Percentiles rank a stretch among this genome's conserved stretches.
Evolutionary conservation across 768 basidiomycete genomes (phyloP).

Genomic region (Xanthoconium stramineum): DNA sequence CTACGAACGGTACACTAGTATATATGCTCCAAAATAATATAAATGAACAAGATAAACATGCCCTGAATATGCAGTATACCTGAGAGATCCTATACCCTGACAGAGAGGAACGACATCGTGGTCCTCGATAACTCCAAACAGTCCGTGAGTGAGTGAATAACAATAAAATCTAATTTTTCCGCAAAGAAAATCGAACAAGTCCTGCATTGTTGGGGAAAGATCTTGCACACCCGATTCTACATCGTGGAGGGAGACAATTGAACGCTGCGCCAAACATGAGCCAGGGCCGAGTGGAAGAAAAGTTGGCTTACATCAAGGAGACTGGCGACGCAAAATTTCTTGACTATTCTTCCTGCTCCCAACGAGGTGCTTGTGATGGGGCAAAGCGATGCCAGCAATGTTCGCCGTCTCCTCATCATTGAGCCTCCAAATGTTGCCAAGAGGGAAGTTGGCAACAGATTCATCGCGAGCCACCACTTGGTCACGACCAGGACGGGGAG

Average conservation of each 20-base stretch:
- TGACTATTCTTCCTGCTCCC: slow-evolving; percentile 40
- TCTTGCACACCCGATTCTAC: background rate
- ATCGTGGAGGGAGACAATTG: background rate
- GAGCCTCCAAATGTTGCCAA: slow-evolving; percentile 65
- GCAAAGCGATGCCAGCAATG: slow-evolving; percentile 48
- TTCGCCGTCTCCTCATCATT: slow-evolving; percentile 68
- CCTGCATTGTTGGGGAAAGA: slow-evolving; percentile 2
- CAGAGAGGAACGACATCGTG: slow-evolving; percentile 20
- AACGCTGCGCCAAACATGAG: background rate
- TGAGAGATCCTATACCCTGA: slow-evolving; percentile 32
- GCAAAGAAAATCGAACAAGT: slow-evolving; percentile 7
- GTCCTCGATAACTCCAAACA: slow-evolving; percentile 31
- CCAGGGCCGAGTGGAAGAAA: background rate
- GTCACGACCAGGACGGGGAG: slow-evolving; percentile 27
- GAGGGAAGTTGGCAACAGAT: slow-evolving; percentile 29
- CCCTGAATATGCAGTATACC: slow-evolving; percentile 33
- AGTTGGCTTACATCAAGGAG: slow-evolving; percentile 20
- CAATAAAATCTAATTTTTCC: slow-evolving; percentile 31
- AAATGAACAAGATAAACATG: slow-evolving; percentile 38
- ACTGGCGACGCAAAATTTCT: slow-evolving; percentile 34
- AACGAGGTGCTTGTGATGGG: slow-evolving; percentile 38
- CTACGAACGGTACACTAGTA: slow-evolving; percentile 29
- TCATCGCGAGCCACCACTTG: slow-evolving; percentile 26
- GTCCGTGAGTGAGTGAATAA: slow-evolving; percentile 32
- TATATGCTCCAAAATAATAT: slow-evolving; percentile 36